Evolutionary conservation across 2,329 filamentous ascomycete species (phyloP).

Genomic region (Alternaria sp.): DNA sequence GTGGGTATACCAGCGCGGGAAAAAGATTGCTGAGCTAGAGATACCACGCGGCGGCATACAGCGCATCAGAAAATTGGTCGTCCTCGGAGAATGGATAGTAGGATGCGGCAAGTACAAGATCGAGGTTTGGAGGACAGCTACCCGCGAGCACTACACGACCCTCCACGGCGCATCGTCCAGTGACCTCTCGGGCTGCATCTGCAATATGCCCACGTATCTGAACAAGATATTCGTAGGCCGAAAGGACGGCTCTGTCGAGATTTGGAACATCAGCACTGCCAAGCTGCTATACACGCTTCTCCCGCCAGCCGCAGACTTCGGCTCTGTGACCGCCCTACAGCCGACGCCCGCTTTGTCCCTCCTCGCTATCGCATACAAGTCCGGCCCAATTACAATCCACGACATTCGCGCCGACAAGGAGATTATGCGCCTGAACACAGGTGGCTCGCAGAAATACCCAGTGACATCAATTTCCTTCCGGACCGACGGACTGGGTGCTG

Average conservation of each 20-base stretch:
- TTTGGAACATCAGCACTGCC: slow-evolving; percentile 94
- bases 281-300: slow-evolving; percentile 91
- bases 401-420: slow-evolving; percentile 80
- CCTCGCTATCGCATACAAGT: slow-evolving; percentile 85
- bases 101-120: slow-evolving; percentile 77
- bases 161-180: slow-evolving; percentile 67
- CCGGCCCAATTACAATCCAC: slow-evolving; percentile 78
- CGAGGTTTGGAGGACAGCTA: slow-evolving; percentile 86
- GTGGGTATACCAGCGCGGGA: slow-evolving; percentile 92
- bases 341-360: slow-evolving; percentile 84
- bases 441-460: slow-evolving; percentile 64
- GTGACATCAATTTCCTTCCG: slow-evolving; percentile 89
- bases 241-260: slow-evolving; percentile 87
- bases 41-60: slow-evolving; percentile 69
- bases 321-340: slow-evolving; percentile 85
- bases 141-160: slow-evolving; percentile 88
- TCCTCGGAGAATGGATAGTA: slow-evolving; percentile 92
- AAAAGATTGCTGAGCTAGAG: slow-evolving; percentile 77
- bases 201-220: slow-evolving; percentile 90
- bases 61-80: slow-evolving; percentile 76
- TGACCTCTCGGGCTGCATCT: slow-evolving; percentile 77
- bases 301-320: slow-evolving; percentile 73
- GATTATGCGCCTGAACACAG: slow-evolving; percentile 72
- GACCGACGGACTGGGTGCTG: slow-evolving; percentile 85
- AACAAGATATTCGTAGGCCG: slow-evolving; percentile 95